Evolutionary conservation across 306 rosid genomes (phyloP).

Genomic region (Lagenaria siceraria): DNA sequence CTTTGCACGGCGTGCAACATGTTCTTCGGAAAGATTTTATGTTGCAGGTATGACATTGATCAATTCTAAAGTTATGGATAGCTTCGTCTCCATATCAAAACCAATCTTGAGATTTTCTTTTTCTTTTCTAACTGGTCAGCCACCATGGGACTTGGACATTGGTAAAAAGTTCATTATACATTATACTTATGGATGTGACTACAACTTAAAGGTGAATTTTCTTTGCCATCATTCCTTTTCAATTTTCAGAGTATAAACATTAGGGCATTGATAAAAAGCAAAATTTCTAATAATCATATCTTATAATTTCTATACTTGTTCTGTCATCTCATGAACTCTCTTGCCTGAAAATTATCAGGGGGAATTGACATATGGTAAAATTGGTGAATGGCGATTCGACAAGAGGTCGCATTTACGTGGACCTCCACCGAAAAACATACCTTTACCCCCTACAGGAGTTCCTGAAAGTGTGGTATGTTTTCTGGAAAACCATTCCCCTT

Average conservation of each 20-base stretch:
- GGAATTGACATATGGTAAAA: slow-evolving; percentile 72
- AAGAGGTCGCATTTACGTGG: slow-evolving; percentile 78
- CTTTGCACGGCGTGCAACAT: slow-evolving; percentile 80
- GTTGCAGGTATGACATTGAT: slow-evolving; percentile 61
- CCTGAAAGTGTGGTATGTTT: slow-evolving; percentile 98
- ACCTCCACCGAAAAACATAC: slow-evolving; percentile 66
- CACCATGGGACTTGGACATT: slow-evolving; percentile 81
- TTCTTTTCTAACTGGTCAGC: slow-evolving; percentile 43
- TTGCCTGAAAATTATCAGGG: slow-evolving; percentile 37
- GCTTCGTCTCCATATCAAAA: background rate
- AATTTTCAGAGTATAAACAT: background rate
- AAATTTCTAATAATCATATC: background rate
- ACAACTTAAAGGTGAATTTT: slow-evolving; percentile 55
- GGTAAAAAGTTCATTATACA: slow-evolving; percentile 62
- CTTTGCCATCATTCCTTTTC: background rate
- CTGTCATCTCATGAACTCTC: background rate
- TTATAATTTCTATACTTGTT: background rate
- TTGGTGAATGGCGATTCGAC: slow-evolving; percentile 98
- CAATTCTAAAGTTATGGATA: background rate
- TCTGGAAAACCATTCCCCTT: background rate
- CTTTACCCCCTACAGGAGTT: slow-evolving; percentile 91
- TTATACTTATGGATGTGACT: slow-evolving; percentile 90
- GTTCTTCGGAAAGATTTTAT: slow-evolving; percentile 89
- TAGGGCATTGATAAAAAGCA: background rate
- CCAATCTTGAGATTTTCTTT: slow-evolving; percentile 6